Evolutionary conservation across 176 grass and related monocot species (phyloP).

Genomic region (Musa troglodytarum): DNA sequence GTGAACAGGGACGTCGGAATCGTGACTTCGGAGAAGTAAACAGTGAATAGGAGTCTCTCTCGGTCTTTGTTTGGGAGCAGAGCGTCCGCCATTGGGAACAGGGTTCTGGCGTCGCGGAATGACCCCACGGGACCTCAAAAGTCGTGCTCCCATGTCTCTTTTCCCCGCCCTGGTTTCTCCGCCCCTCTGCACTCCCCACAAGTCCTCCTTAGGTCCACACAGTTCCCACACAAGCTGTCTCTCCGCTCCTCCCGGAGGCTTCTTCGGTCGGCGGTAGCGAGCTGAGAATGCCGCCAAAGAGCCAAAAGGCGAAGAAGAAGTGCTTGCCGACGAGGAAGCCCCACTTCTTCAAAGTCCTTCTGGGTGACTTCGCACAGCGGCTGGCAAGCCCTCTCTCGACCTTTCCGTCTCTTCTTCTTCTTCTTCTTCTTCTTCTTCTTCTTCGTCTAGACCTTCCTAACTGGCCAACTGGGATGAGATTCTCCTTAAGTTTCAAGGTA

Average conservation of each 20-base stretch:
- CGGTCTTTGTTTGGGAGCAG: not conserved
- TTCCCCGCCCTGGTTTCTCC: conserved; percentile 13
- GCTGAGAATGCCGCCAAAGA: conserved; percentile 6
- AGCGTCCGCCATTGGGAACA: too few species aligned
- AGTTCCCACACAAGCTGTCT: too few species aligned
- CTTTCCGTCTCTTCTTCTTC: not conserved
- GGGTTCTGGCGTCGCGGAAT: not conserved
- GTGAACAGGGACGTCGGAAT: too few species aligned
- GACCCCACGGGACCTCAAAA: conserved; percentile 31
- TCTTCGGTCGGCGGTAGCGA: not conserved
- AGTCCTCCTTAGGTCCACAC: not conserved
- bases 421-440: not conserved
- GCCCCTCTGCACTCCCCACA: not conserved
- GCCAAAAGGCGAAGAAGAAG: conserved; percentile 17
- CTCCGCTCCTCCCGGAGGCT: too few species aligned
- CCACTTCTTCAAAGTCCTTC: conserved; percentile 93
- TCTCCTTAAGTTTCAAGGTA: too few species aligned
- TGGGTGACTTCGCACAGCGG: conserved; percentile 62
- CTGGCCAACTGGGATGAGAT: too few species aligned
- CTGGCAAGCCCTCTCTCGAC: conserved; percentile 40
- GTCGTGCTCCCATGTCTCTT: conserved; percentile 31
- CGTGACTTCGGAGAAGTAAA: too few species aligned
- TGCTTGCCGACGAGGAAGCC: conserved; percentile 37
- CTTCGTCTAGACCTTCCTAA: not conserved
- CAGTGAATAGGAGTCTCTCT: not conserved